Percentiles rank a stretch among this genome's conserved stretches.
Conservation (phyloP, 345 rosid species). For the Laguncularia racemosa region DNA sequence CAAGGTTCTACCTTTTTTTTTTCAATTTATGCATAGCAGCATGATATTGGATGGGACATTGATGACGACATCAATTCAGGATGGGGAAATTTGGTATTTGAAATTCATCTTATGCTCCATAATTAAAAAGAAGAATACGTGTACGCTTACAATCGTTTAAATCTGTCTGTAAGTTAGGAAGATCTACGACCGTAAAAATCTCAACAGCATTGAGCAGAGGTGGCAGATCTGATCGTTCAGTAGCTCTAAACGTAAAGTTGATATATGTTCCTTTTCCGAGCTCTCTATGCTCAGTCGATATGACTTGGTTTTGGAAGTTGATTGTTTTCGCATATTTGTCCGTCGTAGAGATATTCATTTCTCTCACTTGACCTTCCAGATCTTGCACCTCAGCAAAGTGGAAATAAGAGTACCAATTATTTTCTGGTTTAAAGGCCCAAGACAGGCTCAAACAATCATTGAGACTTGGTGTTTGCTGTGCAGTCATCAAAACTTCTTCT, state of each 20-base stretch:
- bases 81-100: too few species aligned
- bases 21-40: too few species aligned
- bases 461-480: not conserved
- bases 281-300: not conserved
- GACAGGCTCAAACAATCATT: rapidly evolving
- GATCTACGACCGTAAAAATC: slow-evolving; percentile 13
- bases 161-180: slow-evolving; percentile 11
- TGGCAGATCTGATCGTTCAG: slow-evolving; percentile 8
- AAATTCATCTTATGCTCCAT: too few species aligned
- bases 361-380: slow-evolving; percentile 9
- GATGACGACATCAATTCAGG: too few species aligned
- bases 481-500: not conserved
- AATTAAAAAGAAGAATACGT: too few species aligned
- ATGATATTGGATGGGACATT: too few species aligned
- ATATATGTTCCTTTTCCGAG: not conserved
- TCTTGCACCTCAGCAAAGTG: slow-evolving; percentile 19
- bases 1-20: too few species aligned
- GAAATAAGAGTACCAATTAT: not conserved
- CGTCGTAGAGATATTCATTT: not conserved
- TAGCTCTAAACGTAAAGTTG: not conserved
- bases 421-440: not conserved
- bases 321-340: not conserved
- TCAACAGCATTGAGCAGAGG: slow-evolving; percentile 37
- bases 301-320: not conserved
- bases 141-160: not conserved